Base-by-base conservation (phyloP, 2,329 filamentous ascomycete genomes). In the Aspergillus latus region DNA sequence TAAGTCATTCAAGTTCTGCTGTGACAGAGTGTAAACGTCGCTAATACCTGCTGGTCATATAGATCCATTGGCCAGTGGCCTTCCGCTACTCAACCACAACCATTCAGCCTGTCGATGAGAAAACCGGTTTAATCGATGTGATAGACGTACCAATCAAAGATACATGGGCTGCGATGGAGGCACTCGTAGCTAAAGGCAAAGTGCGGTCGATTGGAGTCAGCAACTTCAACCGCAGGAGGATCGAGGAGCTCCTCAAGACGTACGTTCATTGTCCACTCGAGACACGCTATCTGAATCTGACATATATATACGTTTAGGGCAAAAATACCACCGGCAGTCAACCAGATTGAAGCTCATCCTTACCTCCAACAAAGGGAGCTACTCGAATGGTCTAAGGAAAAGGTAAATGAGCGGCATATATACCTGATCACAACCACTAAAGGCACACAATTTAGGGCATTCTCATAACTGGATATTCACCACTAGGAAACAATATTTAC, bases 161-260 rank as follows among this genome's bases (percentile, higher is more conserved):
- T 29, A 84, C 82, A 68, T 90, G 65, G 87, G 83, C 86, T 15
- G 81, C 81, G 15, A 83, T 90, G 76, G 79, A 84, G 64, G 80
- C 79, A 8, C 66, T 84, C 2, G 68, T 82, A 3, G 64, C 70
- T 6, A 80, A 81, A 2, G 87, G 87, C 49, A 80, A 81, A 46
- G 84, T 84, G 48, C 80, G 79, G 57, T 83, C 84, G 39, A 89
- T 91, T 62, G 88, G 88, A 34, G 84, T 91, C 10, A 88, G 84
- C 65, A 91, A 91, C 74, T 90, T 87, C 66, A 71, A 71, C n/a
- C 72, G 72, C 0, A 62, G 62, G 13, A 74, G 78, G 43, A 66
- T 80, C 8, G 62, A 76, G 42, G 66, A 70, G 29, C 68, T 80
- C 15, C 62, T 78, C 8, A 55, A 53, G 54, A 72, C 57, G 59